A percentile compares a stretch with the other conserved stretches of the same genome.
Evolutionary conservation across 176 grass and related monocot genomes (phyloP).

Genomic region (Hordeum vulgare): DNA sequence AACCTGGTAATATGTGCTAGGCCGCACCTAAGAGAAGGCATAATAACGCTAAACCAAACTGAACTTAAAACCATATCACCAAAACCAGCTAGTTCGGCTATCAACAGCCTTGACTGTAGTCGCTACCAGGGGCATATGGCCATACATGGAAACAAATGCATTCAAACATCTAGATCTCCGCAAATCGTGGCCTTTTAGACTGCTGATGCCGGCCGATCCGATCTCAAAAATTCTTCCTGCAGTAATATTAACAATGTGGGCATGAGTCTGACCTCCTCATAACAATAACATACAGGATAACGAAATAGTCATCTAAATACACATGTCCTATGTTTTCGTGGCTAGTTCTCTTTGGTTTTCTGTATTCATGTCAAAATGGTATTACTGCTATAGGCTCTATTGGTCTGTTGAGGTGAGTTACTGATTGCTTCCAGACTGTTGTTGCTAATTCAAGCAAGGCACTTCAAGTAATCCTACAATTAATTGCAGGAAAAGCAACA

Average conservation of each 20-base stretch:
- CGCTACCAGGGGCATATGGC: constrained; percentile 74
- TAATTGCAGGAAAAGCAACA: not conserved
- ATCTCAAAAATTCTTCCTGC: constrained; percentile 90
- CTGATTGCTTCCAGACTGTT: not conserved
- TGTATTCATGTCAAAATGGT: not conserved
- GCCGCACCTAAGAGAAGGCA: not conserved
- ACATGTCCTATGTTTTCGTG: not conserved
- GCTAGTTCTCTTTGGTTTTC: not conserved
- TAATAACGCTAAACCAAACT: not conserved
- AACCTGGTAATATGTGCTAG: constrained; percentile 23
- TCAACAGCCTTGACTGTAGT: constrained; percentile 74
- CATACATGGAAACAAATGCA: constrained; percentile 65
- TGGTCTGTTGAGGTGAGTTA: not conserved
- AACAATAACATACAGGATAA: not conserved
- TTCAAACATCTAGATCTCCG: constrained; percentile 71
- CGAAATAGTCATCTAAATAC: not conserved
- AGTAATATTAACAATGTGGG: not conserved
- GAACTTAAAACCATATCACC: constrained; percentile 35
- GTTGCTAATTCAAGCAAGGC: not conserved
- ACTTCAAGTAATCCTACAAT: not conserved
- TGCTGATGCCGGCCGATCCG: constrained; percentile 86
- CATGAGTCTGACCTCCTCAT: not conserved
- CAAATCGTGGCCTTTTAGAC: constrained; percentile 52
- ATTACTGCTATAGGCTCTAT: not conserved
- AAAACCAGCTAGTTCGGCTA: constrained; percentile 69